These are phyloP conservation scores for Cutaneotrichosporon cutaneum DNA, from an alignment of 1,284 basidiomycete genomes.

Conservation along the genomic window DNA sequence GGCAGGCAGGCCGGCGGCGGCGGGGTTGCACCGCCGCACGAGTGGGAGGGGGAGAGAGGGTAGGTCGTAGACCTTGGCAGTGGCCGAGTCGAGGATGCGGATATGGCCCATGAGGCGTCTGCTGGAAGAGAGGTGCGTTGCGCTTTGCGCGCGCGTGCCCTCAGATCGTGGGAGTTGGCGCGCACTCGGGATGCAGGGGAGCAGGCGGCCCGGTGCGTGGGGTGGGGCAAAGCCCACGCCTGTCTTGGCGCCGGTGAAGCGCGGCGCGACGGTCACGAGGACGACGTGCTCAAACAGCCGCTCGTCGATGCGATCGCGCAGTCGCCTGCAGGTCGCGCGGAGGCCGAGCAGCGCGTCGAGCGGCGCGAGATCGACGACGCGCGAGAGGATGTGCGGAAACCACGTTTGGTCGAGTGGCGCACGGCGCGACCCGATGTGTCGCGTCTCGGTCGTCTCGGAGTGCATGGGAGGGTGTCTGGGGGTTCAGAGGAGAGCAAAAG, in stretches of 20 bases:
- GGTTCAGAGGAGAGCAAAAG: too few relatives aligned
- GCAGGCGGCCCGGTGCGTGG: background rate
- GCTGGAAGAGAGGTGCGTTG: background rate
- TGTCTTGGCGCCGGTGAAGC: background rate
- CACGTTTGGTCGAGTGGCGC: slow-evolving; percentile 3
- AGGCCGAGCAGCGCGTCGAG: slow-evolving; percentile 1
- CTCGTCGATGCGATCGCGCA: slow-evolving; percentile 1
- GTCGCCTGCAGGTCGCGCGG: background rate
- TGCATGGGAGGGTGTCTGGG: background rate
- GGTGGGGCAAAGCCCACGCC: background rate
- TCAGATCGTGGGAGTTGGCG: background rate
- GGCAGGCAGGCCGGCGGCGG: background rate
- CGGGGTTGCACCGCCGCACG: background rate
- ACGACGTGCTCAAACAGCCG: slow-evolving; percentile 3
- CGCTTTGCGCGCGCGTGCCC: background rate
- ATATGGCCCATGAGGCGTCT: background rate
- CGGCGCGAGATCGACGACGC: slow-evolving; percentile 4
- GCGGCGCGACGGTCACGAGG: background rate
- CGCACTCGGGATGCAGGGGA: background rate
- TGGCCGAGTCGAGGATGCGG: slow-evolving; percentile 1
- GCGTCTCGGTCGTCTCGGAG: background rate
- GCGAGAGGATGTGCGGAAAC: slow-evolving; percentile 16
- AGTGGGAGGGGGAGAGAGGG: background rate
- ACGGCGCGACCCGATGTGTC: background rate
- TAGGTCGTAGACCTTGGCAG: background rate